A percentile compares a stretch with the other conserved stretches of the same genome.
Conservation (phyloP, 2,329 filamentous ascomycete species). For the Microthyrium microscopicum region DNA sequence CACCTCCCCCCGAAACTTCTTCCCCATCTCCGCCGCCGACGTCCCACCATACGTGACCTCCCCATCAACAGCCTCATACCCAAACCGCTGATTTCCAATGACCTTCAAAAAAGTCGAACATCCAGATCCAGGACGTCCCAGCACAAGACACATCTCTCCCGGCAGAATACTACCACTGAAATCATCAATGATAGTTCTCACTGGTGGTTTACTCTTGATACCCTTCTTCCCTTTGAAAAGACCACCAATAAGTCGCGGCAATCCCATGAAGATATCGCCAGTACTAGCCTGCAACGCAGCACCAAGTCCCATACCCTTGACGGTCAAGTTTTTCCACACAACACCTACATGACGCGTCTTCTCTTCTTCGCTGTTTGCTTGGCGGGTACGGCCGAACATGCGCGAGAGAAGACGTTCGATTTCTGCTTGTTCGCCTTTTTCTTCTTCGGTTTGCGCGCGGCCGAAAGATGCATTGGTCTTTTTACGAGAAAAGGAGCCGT, state of each 20-base stretch:
- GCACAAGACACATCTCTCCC: constrained; percentile 54
- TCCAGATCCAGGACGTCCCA: constrained; percentile 51
- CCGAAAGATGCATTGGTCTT: constrained; percentile 9
- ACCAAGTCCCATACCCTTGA: constrained; percentile 43
- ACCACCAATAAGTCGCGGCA: constrained; percentile 12
- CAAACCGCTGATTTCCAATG: constrained; percentile 45
- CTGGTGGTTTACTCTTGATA: constrained; percentile 18
- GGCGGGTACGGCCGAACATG: constrained; percentile 51
- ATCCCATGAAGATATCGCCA: constrained; percentile 36
- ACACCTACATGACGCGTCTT: constrained; percentile 59
- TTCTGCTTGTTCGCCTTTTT: constrained; percentile 30
- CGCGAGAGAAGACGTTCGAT: constrained; percentile 48
- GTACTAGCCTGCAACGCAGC: constrained; percentile 45
- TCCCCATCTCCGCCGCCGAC: constrained; percentile 31
- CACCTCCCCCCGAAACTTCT: constrained; percentile 46
- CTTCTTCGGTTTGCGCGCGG: constrained; percentile 10
- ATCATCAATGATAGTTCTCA: constrained; percentile 48
- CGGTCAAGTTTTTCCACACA: constrained; percentile 47
- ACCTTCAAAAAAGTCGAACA: constrained; percentile 58
- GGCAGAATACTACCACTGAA: constrained; percentile 54
- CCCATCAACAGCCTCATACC: constrained; percentile 35
- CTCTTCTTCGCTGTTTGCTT: constrained; percentile 50
- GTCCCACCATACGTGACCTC: constrained; percentile 38
- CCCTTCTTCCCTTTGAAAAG: background rate
- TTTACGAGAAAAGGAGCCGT: too few relatives aligned